Evolutionary conservation across 2,329 filamentous ascomycete genomes (phyloP), one percentile per base, ranked within the genome.

Genomic region (Triangularia verruculosa): DNA sequence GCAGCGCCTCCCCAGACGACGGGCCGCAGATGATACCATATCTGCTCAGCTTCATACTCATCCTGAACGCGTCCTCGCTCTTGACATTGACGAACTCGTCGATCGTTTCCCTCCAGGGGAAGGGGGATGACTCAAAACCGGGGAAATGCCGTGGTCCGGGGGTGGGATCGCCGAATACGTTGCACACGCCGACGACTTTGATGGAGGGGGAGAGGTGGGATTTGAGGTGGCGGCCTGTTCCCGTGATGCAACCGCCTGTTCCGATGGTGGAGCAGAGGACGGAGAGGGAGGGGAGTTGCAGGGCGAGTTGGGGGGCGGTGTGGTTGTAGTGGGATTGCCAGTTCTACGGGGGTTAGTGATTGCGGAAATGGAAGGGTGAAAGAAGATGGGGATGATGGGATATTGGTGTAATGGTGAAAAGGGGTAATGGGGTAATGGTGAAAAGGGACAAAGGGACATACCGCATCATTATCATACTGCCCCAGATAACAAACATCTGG

Each of bases 11-110:
- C 0, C 84, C 84, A 0, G 83, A 85, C 0, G 82, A 85, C 1
- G 84, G 84, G 0, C 84, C 84, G 55, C 80, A 82, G 7, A 86
- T 76, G 11, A 86, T 70, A 0, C 84, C 84, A 60, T 85, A 75
- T 2, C 84, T 77, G 17, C 78, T 84, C 11, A 86, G 72, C 12
- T 79, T 73, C 64, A 86, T 72, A 0, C 82, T 85, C 27, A 81
- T 66, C 0, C 74, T 71, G 69, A 79, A 86, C 0, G 83, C 80
- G 30, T 83, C 80, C 1, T 73, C 71, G 0, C 81, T 84, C 1
- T 77, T 78, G 2, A 85, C 82, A 57, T 83, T 77, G 64, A 85
- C 82, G 24, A 85, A 78, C 2, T 71, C 68, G 68, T 86, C 83
- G 5, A 86, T 76, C 1, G 80, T 76, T 12, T 77, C 74, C 64